A percentile compares a stretch with the other conserved stretches of the same genome.
Conservation (phyloP, 2,329 filamentous ascomycete genomes). For the Ophiostoma australiae region DNA sequence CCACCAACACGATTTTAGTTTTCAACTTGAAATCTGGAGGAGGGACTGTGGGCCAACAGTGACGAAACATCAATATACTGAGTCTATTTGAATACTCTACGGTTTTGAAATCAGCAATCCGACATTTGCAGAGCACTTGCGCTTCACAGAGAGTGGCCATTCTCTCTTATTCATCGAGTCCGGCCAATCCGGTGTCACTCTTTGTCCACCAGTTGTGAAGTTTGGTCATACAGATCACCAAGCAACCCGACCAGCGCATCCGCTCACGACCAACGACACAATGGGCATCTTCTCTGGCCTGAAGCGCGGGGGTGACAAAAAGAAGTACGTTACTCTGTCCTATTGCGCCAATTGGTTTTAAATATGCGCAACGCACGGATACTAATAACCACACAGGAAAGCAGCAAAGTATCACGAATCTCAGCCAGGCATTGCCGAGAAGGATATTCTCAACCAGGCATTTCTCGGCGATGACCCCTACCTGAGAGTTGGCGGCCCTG, state of each 20-base stretch:
- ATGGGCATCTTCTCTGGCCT: slow-evolving; percentile 59
- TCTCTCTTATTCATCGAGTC: not conserved
- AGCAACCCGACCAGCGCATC: not conserved
- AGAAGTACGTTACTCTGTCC: slow-evolving; percentile 42
- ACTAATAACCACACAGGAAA: slow-evolving; percentile 30
- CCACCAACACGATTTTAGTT: not conserved
- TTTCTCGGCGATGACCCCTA: slow-evolving; percentile 36
- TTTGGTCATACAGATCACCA: not conserved
- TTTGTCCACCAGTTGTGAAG: not conserved
- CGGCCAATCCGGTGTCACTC: slow-evolving; percentile 1
- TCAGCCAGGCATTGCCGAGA: slow-evolving; percentile 28
- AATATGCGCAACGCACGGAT: not conserved
- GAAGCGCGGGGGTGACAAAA: slow-evolving; percentile 52
- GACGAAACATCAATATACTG: not conserved
- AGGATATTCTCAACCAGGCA: slow-evolving; percentile 36
- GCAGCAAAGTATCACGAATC: slow-evolving; percentile 26
- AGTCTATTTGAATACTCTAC: not conserved
- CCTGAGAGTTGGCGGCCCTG: slow-evolving; percentile 31
- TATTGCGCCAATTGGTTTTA: not conserved
- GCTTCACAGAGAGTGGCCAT: not conserved
- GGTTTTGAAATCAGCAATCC: not conserved
- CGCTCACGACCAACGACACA: slow-evolving; percentile 1
- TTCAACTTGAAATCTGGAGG: not conserved
- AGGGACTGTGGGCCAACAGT: slow-evolving; percentile 10
- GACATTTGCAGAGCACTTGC: not conserved